phyloP scores from a whole-genome alignment of 257 asterid species.

The Ophiorrhiza pumila region DNA sequence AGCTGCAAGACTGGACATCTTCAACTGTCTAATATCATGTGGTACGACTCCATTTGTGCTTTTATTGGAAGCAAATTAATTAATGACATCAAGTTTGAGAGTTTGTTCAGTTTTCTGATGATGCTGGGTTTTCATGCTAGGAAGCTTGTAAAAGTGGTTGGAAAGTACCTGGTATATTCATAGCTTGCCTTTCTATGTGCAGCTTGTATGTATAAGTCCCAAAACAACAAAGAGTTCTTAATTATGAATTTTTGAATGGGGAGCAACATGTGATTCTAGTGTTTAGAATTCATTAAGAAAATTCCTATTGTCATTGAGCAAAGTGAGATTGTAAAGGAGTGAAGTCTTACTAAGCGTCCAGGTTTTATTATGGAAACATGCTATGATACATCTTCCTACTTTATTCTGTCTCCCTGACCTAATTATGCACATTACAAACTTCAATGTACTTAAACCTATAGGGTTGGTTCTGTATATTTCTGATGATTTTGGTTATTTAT shows the following conservation, averaged over 20 bases:
- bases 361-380: not conserved
- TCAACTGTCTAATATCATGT: not conserved
- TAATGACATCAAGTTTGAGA: not conserved
- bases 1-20: not conserved
- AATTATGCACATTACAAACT: not conserved
- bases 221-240: not conserved
- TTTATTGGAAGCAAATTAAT: not conserved
- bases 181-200: not conserved
- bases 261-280: not conserved
- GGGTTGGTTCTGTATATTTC: not conserved
- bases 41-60: not conserved
- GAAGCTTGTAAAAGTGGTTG: not conserved
- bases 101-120: not conserved
- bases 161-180: not conserved
- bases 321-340: not conserved
- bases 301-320: too few relatives aligned
- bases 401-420: not conserved
- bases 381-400: not conserved
- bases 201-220: not conserved
- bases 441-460: not conserved
- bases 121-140: not conserved
- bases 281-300: not conserved
- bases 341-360: not conserved
- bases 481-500: not conserved
- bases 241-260: not conserved